Evolutionary conservation across 2,329 filamentous ascomycete genomes (phyloP), one percentile per base, ranked within the genome.

Genomic region (Coniella lustricola): DNA sequence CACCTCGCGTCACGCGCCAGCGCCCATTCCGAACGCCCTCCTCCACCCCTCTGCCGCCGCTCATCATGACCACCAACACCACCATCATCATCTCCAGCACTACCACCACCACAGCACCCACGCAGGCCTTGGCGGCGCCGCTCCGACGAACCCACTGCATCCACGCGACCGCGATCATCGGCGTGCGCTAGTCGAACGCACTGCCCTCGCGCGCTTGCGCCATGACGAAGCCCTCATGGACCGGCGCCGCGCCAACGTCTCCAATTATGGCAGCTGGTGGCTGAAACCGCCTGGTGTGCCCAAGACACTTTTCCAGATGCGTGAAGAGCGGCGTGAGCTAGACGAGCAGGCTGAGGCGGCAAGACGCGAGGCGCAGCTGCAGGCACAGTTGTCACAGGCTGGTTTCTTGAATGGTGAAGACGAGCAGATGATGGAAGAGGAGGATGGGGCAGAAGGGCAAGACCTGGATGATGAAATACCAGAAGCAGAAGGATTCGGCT

Each of bases 251-350:
- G 70, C 80, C 41, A 89, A 91, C 56, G 85, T 97, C 25, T 80
- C 85, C 41, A 87, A 90, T 60, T 96, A 94, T 62, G 93, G 93
- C 52, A 86, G 84, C 56, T 79, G 79, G 38, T 98, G 93, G 93
- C 83, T 98, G 48, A 87, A 85, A 50, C 93, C 93, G 0, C 90
- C 89, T 0, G 93, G 91, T 7, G 77, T 95, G 48, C 66, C 81
- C 49, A 98, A 97, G 73, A 95, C 91, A 1, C 80, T 95, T 51
- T 84, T 94, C 62, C 90, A 94, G 54, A 80, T 90, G 68, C 84
- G 86, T 36, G 93, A 98, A 67, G 93, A 98, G 70, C 82, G 84
- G 56, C 79, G 86, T 10, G 93, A 98, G 70, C 79, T 87, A 48
- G 85, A 91, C 62, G 93, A 98, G 66, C 87, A 90, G 52, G 80